Evolutionary conservation across 768 basidiomycete species (phyloP).

Genomic region (Clavulina sp.): DNA sequence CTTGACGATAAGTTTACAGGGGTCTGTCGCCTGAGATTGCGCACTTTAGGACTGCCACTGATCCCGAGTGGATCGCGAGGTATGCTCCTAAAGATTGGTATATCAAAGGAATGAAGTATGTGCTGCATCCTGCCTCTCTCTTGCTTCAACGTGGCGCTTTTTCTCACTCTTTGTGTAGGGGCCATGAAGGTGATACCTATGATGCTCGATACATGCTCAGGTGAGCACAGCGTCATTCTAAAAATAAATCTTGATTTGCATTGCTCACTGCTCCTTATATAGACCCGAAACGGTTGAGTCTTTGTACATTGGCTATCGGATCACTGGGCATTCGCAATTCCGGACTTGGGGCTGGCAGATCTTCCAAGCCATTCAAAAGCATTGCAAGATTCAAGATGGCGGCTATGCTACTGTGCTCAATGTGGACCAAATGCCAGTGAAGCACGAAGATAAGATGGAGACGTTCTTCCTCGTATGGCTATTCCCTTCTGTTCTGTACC

Average conservation of each 20-base stretch:
- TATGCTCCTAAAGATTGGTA: slow-evolving; percentile 59
- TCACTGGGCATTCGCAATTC: slow-evolving; percentile 70
- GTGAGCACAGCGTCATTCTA: slow-evolving; percentile 19
- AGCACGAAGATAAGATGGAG: slow-evolving; percentile 82
- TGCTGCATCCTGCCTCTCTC: neutral
- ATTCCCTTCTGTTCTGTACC: neutral
- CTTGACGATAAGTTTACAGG: slow-evolving; percentile 21
- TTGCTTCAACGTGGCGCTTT: neutral
- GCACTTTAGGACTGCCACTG: slow-evolving; percentile 54
- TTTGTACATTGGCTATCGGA: slow-evolving; percentile 76
- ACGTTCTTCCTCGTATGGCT: slow-evolving; percentile 76
- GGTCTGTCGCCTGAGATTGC: slow-evolving; percentile 82
- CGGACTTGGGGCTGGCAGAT: slow-evolving; percentile 76
- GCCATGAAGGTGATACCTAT: slow-evolving; percentile 20
- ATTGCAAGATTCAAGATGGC: slow-evolving; percentile 59
- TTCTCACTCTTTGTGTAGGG: neutral
- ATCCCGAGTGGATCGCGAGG: slow-evolving; percentile 28
- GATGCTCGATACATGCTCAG: slow-evolving; percentile 90
- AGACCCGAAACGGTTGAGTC: slow-evolving; percentile 92
- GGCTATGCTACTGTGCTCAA: slow-evolving; percentile 75
- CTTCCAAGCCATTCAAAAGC: slow-evolving; percentile 73
- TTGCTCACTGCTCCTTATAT: neutral
- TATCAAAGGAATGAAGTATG: slow-evolving; percentile 50
- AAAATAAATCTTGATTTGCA: slow-evolving; percentile 2
- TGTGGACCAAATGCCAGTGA: slow-evolving; percentile 57